A percentile compares a stretch with the other conserved stretches of the same genome.
phyloP scores from a whole-genome alignment of 1,284 basidiomycete species.

The Thecaphora thlaspeos region DNA sequence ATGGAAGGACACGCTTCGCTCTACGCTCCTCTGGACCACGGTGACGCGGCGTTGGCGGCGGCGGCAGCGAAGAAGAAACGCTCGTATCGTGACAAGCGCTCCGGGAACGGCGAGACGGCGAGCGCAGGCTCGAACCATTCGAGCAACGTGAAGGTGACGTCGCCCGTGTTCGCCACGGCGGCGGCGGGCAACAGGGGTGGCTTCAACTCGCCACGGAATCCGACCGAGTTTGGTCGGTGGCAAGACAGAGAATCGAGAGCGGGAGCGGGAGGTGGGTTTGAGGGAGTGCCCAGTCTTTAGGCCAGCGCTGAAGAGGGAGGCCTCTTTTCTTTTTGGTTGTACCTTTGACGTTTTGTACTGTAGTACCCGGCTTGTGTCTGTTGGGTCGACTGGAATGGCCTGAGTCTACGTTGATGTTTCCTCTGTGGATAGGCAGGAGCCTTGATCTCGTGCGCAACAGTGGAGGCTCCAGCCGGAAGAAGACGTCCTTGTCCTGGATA shows the following conservation, averaged over 20 bases:
- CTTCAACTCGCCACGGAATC: not conserved
- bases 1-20: not conserved
- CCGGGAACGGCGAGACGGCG: not conserved
- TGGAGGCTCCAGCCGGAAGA: too few relatives aligned
- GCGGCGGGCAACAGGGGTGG: not conserved
- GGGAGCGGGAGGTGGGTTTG: not conserved
- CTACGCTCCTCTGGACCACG: slow-evolving; percentile 2
- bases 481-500: too few relatives aligned
- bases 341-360: too few relatives aligned
- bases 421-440: too few relatives aligned
- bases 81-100: slow-evolving; percentile 20
- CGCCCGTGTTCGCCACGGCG: not conserved
- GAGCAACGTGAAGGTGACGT: not conserved
- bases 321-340: too few relatives aligned
- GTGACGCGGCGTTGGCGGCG: slow-evolving; percentile 7
- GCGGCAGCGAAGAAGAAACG: slow-evolving; percentile 23
- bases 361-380: too few relatives aligned
- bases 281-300: not conserved
- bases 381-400: too few relatives aligned
- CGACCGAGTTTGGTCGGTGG: not conserved
- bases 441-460: too few relatives aligned
- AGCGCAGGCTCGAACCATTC: not conserved
- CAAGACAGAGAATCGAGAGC: not conserved
- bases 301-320: too few relatives aligned
- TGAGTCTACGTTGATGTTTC: too few relatives aligned